Base-by-base conservation (phyloP, 305 asterid genomes). In the Withania somnifera region DNA sequence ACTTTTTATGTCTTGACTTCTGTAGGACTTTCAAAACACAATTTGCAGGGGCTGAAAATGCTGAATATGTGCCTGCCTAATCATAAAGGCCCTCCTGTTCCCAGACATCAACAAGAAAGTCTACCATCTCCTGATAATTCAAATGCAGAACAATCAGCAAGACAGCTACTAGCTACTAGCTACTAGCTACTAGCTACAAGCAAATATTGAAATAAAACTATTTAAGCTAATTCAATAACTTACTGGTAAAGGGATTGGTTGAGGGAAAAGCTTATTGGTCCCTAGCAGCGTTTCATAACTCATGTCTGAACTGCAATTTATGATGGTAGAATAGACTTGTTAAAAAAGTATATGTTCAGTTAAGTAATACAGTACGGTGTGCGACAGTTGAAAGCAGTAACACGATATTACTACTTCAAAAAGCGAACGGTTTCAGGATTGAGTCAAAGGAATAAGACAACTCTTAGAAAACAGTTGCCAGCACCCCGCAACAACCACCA, bases 201-300 rank as follows among this genome's bases (percentile, higher is more conserved):
- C 20, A 47, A 34, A 73, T 73, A 50, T 9, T 24, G 9, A 26
- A 17, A 26, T 26, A 50, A 28, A 47, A 26, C 20, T 28, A 14
- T 6, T 11, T 50, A 8, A 47, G 79, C 42, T 42, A 11, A 71
- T 22, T 73, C 2, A 60, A 28, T 54, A 45, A 89, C 99, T 90
- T 84, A 95, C 98, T 79, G 93, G 51, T 84, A 95, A 86, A 28
- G 98, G 97, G 82, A 94, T 90, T 24, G 95, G 93, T 66, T 88
- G 96, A 26, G 97, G 92, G 84, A 95, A 93, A 61, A 91, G 94
- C 84, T 93, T 95, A 87, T 88, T 90, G 36, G 89, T 89, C 79
- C 97, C 96, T 13, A 95, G 95, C 91, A 95, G 87, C 69, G 89
- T 89, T 66, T 93, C 97, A 34, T 94, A 94, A 14, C 91, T 94